Base-by-base conservation (phyloP, 768 basidiomycete genomes). In the Piloderma croceum region DNA sequence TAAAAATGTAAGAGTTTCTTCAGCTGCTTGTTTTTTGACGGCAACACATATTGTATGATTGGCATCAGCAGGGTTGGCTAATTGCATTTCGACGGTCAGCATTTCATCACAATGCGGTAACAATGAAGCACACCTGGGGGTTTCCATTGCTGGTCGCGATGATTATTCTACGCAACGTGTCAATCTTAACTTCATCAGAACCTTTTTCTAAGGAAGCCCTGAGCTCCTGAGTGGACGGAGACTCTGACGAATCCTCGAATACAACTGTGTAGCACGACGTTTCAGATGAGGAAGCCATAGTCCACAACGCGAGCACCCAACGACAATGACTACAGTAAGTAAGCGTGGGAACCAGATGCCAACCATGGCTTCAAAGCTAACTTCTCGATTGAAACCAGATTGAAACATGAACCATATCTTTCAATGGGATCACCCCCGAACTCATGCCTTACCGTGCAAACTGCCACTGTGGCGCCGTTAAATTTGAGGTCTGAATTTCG, bases 1-100 rank as follows among this genome's bases (percentile, higher is more conserved):
- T 93, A 92, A 59, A 90, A 91, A 62, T 91, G 90, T 25, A 97
- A 70, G 48, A 96, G 67, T 69, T 98, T 99, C 81, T 99, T 98
- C 58, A 98, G 78, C 44, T 83, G 81, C 70, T 99, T 98, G 70
- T 88, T 92, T 59, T 83, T 81, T 39, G 87, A 89, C 25, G 96
- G 96, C 74, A 98, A 78, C 47, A 94, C 86, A 66, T 83, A 96
- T 77, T 99, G 96, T 51, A 99, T 98, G 63, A 98, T 84, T 5
- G 92, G 89, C 93, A 99, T 98, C 67, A 97, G 80, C 36, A 98
- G 63, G 38, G 78, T 67, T n/a, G 91, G 89, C 91, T 94, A 57
- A 17, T 38, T 12, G 38, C 12, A 3, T 32, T 37, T 47, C 9
- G 51, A 31, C 20, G 24, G 18, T 24, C 27, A 13, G 7, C 19